These are phyloP conservation scores for Firmiana major DNA, from an alignment of 345 rosid genomes.

Conservation along the genomic window DNA sequence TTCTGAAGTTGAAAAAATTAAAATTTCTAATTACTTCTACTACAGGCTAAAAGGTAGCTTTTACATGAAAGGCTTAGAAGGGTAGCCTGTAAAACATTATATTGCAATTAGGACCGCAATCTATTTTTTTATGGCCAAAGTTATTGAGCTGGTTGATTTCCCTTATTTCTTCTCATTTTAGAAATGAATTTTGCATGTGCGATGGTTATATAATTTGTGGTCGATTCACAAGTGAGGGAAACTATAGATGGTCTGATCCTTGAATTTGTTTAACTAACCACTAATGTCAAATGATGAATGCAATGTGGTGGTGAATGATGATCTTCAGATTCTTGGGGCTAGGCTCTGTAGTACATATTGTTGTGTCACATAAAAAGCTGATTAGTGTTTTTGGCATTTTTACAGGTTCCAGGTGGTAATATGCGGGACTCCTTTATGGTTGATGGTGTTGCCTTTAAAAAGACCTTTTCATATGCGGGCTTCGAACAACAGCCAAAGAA, in stretches of 20 bases:
- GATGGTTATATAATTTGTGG: neutral
- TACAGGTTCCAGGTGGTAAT: slow-evolving; percentile 91
- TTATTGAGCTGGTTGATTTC: neutral
- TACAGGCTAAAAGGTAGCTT: neutral
- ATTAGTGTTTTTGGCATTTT: slow-evolving; percentile 2
- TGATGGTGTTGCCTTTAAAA: slow-evolving; percentile 96
- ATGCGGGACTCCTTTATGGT: slow-evolving; percentile 97
- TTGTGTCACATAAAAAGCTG: neutral
- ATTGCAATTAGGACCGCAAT: neutral
- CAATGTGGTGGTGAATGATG: neutral
- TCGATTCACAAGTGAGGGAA: neutral
- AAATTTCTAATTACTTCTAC: neutral
- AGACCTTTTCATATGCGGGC: slow-evolving; percentile 97
- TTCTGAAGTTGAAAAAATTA: neutral
- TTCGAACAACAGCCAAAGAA: slow-evolving; percentile 97
- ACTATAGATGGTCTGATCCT: neutral
- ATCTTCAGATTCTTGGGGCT: too few relatives aligned
- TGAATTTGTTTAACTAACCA: neutral
- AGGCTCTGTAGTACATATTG: neutral
- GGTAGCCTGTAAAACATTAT: neutral
- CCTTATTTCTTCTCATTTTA: neutral
- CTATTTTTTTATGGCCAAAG: neutral
- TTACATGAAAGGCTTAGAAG: neutral
- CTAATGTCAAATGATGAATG: neutral
- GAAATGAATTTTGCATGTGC: neutral